Evolutionary conservation across 805 yeast species (phyloP), one percentile per base, ranked within the genome.

Genomic region (Ogataea populi-albae): DNA sequence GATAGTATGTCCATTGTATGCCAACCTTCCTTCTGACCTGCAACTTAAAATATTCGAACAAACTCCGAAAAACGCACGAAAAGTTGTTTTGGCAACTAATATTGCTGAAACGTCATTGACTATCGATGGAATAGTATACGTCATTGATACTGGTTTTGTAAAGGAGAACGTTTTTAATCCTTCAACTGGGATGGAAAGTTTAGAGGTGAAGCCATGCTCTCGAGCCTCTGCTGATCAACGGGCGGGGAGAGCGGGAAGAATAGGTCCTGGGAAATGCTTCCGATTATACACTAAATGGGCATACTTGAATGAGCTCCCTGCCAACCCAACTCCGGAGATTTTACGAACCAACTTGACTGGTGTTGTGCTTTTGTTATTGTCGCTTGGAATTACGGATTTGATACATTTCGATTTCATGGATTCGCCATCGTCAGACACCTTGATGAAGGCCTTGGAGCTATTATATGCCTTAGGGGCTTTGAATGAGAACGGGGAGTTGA

Each of bases 181-280:
- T 1, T 63, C 82, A 16, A 79, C 87, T 5, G 89, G 97, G 11
- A 89, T 91, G 79, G 95, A 88, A 41, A 81, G 89, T 22, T 69
- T 93, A 41, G 77, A 82, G 30, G 88, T 93, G 4, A 77, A 81
- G 11, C 94, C 96, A 0, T 87, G 95, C 45, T 89, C 98, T 0
- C 80, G 81, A 52, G 98, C 98, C 0, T 88, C 95, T 27, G 97
- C 96, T 0, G 89, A 87, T 52, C 98, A 93, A 63, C 71, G 98
- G 53, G 89, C 96, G 1, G 98, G 98, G 56, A 78, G 98, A 67
- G 98, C 98, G 5, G 98, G 98, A 26, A 81, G 98, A 67, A 88
- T 95, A 6, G 89, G 95, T 1, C 96, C 98, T 0, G 98, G 98
- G 12, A 86, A 86, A 55, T 93, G 98, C 61, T 93, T 83, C 53